Conservation (phyloP, 768 basidiomycete species). For the Tricholoma bakamatsutake region DNA sequence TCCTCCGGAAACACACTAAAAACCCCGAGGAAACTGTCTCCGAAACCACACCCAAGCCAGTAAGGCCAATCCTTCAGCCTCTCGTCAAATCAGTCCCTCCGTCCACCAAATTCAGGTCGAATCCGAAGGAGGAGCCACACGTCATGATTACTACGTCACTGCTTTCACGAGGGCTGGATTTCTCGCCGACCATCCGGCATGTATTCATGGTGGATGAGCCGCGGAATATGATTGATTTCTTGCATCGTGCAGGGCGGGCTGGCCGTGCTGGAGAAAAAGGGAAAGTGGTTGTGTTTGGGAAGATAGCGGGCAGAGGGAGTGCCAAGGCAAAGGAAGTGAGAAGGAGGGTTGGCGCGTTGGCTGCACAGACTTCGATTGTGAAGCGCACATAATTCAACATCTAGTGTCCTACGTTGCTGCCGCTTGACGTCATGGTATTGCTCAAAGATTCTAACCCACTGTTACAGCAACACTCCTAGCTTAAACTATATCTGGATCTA, state of each 20-base stretch:
- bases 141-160: constrained; percentile 88
- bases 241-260: constrained; percentile 85
- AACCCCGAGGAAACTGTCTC: constrained; percentile 7
- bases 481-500: no score
- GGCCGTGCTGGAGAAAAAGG: constrained; percentile 69
- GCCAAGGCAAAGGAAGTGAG: constrained; percentile 43
- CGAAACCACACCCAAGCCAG: constrained; percentile 3
- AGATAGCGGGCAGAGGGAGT: constrained; percentile 59
- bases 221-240: constrained; percentile 84
- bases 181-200: constrained; percentile 67
- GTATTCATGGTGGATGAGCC: constrained; percentile 89
- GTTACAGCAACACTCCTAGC: no score
- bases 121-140: constrained; percentile 39
- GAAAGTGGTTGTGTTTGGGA: constrained; percentile 74
- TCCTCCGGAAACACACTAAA: constrained; percentile 38
- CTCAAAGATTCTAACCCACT: no score
- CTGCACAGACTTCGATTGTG: neutral
- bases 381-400: neutral
- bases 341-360: constrained; percentile 41
- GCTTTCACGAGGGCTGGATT: constrained; percentile 87
- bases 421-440: neutral
- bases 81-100: neutral
- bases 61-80: neutral
- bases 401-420: neutral
- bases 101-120: constrained; percentile 13